Conservation (phyloP, 768 basidiomycete species). For the Collybia sp. region DNA sequence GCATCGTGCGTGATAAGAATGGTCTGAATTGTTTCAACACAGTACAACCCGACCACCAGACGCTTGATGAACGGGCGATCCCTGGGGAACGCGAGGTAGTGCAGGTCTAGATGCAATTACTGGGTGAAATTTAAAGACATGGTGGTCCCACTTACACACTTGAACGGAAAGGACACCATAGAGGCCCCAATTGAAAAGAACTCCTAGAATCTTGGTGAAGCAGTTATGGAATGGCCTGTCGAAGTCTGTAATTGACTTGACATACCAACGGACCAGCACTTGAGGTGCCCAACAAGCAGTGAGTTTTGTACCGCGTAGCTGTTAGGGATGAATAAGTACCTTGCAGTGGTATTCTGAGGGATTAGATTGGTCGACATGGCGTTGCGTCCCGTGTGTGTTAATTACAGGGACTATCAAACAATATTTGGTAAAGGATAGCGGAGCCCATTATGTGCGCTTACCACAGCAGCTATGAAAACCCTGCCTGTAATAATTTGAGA, state of each 20-base stretch:
- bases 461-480: too few relatives aligned
- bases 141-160: slow-evolving; percentile 6
- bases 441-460: too few relatives aligned
- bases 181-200: slow-evolving; percentile 12
- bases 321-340: background rate
- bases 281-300: too few relatives aligned
- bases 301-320: too few relatives aligned
- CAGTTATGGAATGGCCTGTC: too few relatives aligned
- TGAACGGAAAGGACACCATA: slow-evolving; percentile 15
- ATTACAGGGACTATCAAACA: too few relatives aligned
- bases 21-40: slow-evolving; percentile 19
- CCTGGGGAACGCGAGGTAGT: slow-evolving; percentile 24
- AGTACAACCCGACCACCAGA: slow-evolving; percentile 18
- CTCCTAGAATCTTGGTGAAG: slow-evolving; percentile 8
- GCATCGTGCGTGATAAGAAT: slow-evolving; percentile 17
- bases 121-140: background rate
- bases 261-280: too few relatives aligned
- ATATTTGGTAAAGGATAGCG: too few relatives aligned
- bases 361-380: background rate
- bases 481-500: too few relatives aligned
- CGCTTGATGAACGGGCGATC: slow-evolving; percentile 18
- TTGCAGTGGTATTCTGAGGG: background rate
- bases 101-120: slow-evolving; percentile 14
- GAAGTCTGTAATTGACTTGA: too few relatives aligned
- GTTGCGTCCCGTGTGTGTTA: too few relatives aligned